Evolutionary conservation across 1,139 yeast species (phyloP), one percentile per base, ranked within the genome.

Genomic region (Nakaseomyces glabratus): DNA sequence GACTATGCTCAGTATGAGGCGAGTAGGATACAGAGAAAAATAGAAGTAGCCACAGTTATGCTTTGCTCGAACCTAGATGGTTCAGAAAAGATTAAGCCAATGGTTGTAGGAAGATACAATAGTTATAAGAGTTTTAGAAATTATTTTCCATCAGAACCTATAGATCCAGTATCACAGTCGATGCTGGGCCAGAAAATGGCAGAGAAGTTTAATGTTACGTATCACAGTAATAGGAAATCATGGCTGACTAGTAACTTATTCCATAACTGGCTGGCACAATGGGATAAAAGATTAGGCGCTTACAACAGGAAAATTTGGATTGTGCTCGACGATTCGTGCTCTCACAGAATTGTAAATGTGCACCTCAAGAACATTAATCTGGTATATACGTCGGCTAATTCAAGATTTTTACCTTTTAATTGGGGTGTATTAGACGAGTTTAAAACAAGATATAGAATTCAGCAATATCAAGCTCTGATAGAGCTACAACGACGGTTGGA

Each of bases 231-330:
- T 45, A 65, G 69, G 35, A 73, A 73, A 53, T 73, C 75, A 39
- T 75, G 82, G 81, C 61, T 76, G 24, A 76, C 82, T 2, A 70
- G 79, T n/a, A 70, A 74, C 24, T 60, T 74, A 57, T 75, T 76
- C 46, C 78, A 76, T 44, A 74, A 75, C 46, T 76, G 79, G 66
- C 52, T 76, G 17, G 61, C 72, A 2, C 64, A 75, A 6, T 58
- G 77, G 49, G 82, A 76, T 44, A 79, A 75, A 47, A 67, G 78
- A 44, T 47, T 66, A 35, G 58, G 48, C 2, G 65, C 66, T 29
- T 60, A 62, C 24, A 57, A 61, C 21, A 57, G 82, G 37, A 71
- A 73, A 40, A 71, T 76, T 30, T 58, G 74, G 38, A 66, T 76
- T 5, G 55, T 76, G 1, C 49, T 76, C 8, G 82, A 76, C 52